Conservation (phyloP, 345 rosid species). For the Gossypium raimondii region DNA sequence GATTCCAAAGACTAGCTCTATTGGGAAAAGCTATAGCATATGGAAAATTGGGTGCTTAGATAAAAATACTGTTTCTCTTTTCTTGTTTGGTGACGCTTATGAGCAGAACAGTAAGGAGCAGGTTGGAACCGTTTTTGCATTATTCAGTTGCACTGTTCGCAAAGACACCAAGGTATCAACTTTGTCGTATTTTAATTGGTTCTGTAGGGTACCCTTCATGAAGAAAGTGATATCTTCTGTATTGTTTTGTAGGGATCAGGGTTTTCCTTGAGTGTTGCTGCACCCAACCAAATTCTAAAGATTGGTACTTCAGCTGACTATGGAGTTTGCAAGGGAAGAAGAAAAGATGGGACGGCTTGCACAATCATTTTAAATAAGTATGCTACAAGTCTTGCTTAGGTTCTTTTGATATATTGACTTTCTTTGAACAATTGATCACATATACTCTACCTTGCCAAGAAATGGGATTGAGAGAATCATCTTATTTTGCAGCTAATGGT, state of each 20-base stretch:
- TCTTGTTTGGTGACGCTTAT: slow-evolving; percentile 88
- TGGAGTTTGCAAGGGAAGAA: slow-evolving; percentile 81
- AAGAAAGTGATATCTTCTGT: slow-evolving; percentile 6
- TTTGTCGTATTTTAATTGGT: slow-evolving; percentile 5
- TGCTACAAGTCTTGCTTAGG: slow-evolving; percentile 13
- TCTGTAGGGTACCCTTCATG: not conserved
- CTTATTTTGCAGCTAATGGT: not conserved
- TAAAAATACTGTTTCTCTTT: slow-evolving; percentile 59
- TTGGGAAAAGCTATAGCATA: slow-evolving; percentile 61
- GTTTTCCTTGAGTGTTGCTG: slow-evolving; percentile 64
- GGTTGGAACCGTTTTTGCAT: slow-evolving; percentile 71
- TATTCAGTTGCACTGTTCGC: slow-evolving; percentile 67
- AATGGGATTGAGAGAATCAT: not conserved
- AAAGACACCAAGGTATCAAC: slow-evolving; percentile 50
- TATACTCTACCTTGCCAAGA: not conserved
- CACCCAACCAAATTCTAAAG: slow-evolving; percentile 63
- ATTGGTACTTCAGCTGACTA: slow-evolving; percentile 79
- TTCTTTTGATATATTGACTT: not conserved
- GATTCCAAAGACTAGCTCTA: slow-evolving; percentile 62
- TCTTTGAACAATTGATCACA: not conserved
- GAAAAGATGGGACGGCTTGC: slow-evolving; percentile 76
- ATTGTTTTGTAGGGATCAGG: slow-evolving; percentile 51
- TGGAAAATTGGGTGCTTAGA: slow-evolving; percentile 73
- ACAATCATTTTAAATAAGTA: slow-evolving; percentile 70
- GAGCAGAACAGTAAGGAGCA: slow-evolving; percentile 47